Evolutionary conservation across 83 land plant species (phyloP), one percentile per base, ranked within the genome.

Genomic region (Isoetes engelmannii): DNA sequence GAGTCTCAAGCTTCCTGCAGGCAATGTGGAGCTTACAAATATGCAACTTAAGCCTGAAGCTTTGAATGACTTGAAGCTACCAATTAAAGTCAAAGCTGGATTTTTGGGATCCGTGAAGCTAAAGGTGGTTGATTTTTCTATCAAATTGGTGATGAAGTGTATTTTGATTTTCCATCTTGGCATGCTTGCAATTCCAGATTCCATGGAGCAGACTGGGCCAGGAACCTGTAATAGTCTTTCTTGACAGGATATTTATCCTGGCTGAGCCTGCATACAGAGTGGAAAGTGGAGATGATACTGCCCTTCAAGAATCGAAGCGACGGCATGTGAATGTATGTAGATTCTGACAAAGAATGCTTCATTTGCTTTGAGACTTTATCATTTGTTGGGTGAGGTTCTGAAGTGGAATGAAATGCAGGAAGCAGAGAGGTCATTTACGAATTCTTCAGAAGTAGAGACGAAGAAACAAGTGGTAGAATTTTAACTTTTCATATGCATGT

Each of bases 201-300:
- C 99, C 99, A 58, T 95, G 99, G 99, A 95, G 93, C 74, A 85
- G 86, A 73, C 83, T 95, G 65, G 99, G 99, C n/a, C 97, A 91
- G 69, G 99, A 95, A 65, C 97, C 99, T 13, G 99, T 95, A 55
- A 57, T 88, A 62, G 97, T 95, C 57, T 66, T 77, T 53, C 71
- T 95, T 43, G 99, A 95, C 77, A 88, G 89, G 7, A 95, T 95
- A 68, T 86, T 82, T 70, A 49, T 95, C 47, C 76, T 95, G 69
- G 99, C 87, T 49, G 97, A 95, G 65, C 99, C 99, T 67, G 83
- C 87, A 56, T 88, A 89, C 37, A 73, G 83, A 51, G 91, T 91
- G 69, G 86, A 88, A 70, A 87, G 89, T 61, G 72, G 60, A 41
- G 75, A 64, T 72, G 92, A 87, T 65, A 87, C 82, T 75, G 82